These are phyloP conservation scores for Lichtheimia hyalospora DNA, from an alignment of 371 early-diverging fungal genomes.

Conservation along the genomic window DNA sequence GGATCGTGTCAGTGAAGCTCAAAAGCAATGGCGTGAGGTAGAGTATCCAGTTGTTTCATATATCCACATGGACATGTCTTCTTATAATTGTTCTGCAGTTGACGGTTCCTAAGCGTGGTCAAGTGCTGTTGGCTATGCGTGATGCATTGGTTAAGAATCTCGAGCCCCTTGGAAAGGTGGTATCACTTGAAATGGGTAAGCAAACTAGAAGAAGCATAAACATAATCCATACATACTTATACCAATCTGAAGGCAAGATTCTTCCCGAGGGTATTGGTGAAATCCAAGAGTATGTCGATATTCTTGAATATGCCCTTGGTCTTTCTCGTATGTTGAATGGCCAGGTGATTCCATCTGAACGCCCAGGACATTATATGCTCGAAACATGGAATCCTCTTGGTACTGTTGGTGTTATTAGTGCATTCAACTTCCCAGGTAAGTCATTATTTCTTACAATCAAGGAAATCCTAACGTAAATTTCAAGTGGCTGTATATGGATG, in stretches of 20 bases:
- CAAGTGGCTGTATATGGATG: constrained; percentile 80
- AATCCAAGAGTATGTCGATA: constrained; percentile 97
- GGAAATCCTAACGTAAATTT: not conserved
- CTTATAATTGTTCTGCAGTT: constrained; percentile 31
- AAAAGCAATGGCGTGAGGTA: constrained; percentile 72
- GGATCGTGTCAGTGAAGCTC: constrained; percentile 61
- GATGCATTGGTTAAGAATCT: constrained; percentile 76
- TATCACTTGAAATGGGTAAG: constrained; percentile 91
- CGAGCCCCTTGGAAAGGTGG: constrained; percentile 81
- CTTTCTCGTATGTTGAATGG: constrained; percentile 88
- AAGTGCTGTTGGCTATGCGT: constrained; percentile 92
- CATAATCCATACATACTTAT: not conserved
- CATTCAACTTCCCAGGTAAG: constrained; percentile 84
- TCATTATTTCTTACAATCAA: not conserved
- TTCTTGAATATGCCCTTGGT: constrained; percentile 93
- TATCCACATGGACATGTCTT: not conserved
- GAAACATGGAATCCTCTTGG: constrained; percentile 97
- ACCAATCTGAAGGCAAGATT: constrained; percentile 67
- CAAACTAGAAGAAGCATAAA: not conserved
- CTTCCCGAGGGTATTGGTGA: constrained; percentile 93
- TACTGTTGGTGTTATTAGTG: constrained; percentile 92
- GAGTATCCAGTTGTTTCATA: not conserved
- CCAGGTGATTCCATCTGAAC: constrained; percentile 87
- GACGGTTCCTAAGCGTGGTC: constrained; percentile 93
- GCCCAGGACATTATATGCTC: constrained; percentile 95